Conservation (phyloP, 2,329 filamentous ascomycete species). For the Exophiala sp. region DNA sequence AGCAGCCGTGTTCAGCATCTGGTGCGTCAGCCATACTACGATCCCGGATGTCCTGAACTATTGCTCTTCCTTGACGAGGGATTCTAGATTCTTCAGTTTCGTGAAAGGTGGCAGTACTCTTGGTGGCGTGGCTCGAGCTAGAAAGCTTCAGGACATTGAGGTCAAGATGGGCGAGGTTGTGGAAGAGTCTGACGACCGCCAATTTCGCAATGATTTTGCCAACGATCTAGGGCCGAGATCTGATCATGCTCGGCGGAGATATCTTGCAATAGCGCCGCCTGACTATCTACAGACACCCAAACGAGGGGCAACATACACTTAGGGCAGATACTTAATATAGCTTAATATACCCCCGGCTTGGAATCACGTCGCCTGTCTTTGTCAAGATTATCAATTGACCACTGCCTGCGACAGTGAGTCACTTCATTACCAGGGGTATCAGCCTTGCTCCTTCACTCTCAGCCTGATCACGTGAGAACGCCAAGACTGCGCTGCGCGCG, state of each 20-base stretch:
- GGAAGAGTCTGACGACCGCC: not conserved
- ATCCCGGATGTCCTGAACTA: slow-evolving; percentile 22
- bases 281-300: slow-evolving; percentile 11
- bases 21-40: slow-evolving; percentile 14
- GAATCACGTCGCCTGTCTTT: not conserved
- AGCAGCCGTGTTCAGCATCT: slow-evolving; percentile 18
- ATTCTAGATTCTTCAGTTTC: slow-evolving; percentile 13
- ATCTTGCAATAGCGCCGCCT: slow-evolving; percentile 12
- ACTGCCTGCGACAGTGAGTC: not conserved
- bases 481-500: not conserved
- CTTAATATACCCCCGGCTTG: not conserved
- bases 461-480: slow-evolving; percentile 5
- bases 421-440: not conserved
- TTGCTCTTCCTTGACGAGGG: slow-evolving; percentile 19
- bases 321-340: not conserved
- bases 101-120: slow-evolving; percentile 13
- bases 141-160: slow-evolving; percentile 6
- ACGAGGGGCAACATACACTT: slow-evolving; percentile 11
- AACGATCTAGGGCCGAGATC: not conserved
- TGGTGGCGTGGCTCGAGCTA: slow-evolving; percentile 6
- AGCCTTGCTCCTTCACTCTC: not conserved
- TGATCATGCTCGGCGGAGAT: not conserved
- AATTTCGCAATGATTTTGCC: slow-evolving; percentile 12
- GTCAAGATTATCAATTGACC: not conserved
- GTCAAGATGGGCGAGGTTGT: slow-evolving; percentile 16